Evolutionary conservation across 495 filamentous ascomycete species (phyloP), one percentile per base, ranked within the genome.

Genomic region (Hypoxylon fuscum): DNA sequence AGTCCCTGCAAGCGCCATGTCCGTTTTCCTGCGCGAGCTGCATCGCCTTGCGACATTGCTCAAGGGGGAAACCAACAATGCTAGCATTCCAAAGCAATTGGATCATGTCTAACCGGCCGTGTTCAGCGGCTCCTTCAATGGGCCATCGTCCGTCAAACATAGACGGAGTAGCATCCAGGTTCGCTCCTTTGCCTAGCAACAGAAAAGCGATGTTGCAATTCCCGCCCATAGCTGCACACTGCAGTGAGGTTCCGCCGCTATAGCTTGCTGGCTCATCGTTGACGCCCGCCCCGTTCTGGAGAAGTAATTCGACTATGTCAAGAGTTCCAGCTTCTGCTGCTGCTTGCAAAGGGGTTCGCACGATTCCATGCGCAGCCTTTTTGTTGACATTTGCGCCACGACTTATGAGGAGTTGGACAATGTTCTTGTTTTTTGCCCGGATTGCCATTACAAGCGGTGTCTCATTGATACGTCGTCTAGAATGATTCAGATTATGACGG

Each of bases 51-150:
- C 38, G 62, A 20, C 56, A 66, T 27, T 66, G 55, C 21, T 60
- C 50, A 6, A 21, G 10, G 2, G 56, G 55, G 17, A 66, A 66
- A 1, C 55, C 44, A 6, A 17, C 29, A 15, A 49, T 3, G n/a
- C 51, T 60, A 5, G 37, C 62, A 45, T 78, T 65, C 59, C 79
- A 72, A 6, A 82, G 72, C 37, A 77, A 34, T 23, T 79, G 64
- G 1, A 79, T 65, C 70, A 81, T 80, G 38, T 82, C 79, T 15
- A 82, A 38, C 14, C 79, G 74, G 1, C 77, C 78, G 31, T 76
- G 20, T 41, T 80, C 77, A 1, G 79, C 77, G 1, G 79, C 77
- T 8, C 66, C 74, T 54, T 77, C 71, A 8, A 82, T 57, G 3
- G 79, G 72, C 44, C 77, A 81, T 25, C 74, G 49, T 0, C 78